phyloP scores from a whole-genome alignment of 2,329 filamentous ascomycete species.

The Erysiphe pulchra region DNA sequence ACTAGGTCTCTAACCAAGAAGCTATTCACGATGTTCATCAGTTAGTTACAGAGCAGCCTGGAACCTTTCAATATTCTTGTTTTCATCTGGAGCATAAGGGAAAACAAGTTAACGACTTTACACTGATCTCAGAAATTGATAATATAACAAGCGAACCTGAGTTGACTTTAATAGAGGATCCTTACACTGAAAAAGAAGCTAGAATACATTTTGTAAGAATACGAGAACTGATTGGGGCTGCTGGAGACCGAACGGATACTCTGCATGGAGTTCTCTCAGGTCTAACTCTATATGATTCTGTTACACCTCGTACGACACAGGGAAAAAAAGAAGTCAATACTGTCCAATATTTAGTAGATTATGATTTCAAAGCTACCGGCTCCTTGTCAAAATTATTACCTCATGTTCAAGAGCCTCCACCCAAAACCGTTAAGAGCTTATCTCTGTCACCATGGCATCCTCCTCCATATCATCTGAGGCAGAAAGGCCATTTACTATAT shows the following conservation, averaged over 20 bases:
- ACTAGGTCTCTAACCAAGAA: constrained; percentile 69
- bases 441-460: constrained; percentile 90
- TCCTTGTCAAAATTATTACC: constrained; percentile 49
- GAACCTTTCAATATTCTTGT: constrained; percentile 91
- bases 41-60: constrained; percentile 78
- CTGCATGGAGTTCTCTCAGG: constrained; percentile 71
- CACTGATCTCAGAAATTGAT: constrained; percentile 71
- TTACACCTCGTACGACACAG: constrained; percentile 15
- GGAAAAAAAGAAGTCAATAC: constrained; percentile 12
- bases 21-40: constrained; percentile 94
- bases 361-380: constrained; percentile 48
- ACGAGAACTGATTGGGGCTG: constrained; percentile 76
- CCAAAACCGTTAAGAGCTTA: constrained; percentile 78
- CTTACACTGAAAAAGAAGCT: constrained; percentile 96
- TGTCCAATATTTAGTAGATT: constrained; percentile 37
- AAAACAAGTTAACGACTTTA: constrained; percentile 79
- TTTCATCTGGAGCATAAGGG: constrained; percentile 90
- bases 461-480: constrained; percentile 69
- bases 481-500: constrained; percentile 82
- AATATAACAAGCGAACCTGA: constrained; percentile 55
- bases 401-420: constrained; percentile 35
- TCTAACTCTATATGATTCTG: constrained; percentile 61
- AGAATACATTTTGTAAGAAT: constrained; percentile 81
- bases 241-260: constrained; percentile 67
- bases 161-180: constrained; percentile 65